Percentiles rank a stretch among this genome's conserved stretches.
These are phyloP conservation scores for Petunia axillaris DNA, from an alignment of 257 asterid species.

Conservation along the genomic window DNA sequence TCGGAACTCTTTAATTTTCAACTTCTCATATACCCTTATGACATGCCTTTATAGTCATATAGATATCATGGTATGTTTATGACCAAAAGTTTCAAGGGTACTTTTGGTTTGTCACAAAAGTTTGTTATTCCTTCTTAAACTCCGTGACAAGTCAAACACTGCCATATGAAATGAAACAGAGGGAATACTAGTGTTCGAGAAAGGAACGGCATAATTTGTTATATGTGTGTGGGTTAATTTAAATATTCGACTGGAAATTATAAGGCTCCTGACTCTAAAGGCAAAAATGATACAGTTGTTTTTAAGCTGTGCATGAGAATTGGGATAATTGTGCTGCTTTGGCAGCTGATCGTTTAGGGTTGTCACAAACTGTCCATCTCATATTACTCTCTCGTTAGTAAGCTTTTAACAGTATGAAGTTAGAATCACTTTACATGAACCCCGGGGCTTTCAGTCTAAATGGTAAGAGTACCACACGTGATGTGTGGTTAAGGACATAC, in stretches of 20 bases:
- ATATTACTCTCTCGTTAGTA: constrained; percentile 16
- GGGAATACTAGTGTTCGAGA: too few species aligned
- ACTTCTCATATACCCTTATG: too few species aligned
- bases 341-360: neutral
- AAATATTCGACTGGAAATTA: neutral
- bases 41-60: too few species aligned
- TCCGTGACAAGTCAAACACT: too few species aligned
- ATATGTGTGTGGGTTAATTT: neutral
- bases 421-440: neutral
- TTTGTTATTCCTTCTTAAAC: too few species aligned
- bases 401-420: neutral
- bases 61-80: too few species aligned
- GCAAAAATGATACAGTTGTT: neutral
- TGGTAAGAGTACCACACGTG: too few species aligned
- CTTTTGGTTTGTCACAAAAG: too few species aligned
- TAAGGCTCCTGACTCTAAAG: constrained; percentile 2
- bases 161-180: too few species aligned
- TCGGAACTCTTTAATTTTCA: too few species aligned
- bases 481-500: too few species aligned
- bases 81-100: neutral
- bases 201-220: constrained; percentile 9
- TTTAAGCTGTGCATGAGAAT: neutral
- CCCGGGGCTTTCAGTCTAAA: too few species aligned
- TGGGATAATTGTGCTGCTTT: constrained; percentile 1
- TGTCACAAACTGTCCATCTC: constrained; percentile 4